A percentile compares a stretch with the other conserved stretches of the same genome.
Evolutionary conservation across 2,329 filamentous ascomycete species (phyloP).

Genomic region (Pestalotiopsis sp.): DNA sequence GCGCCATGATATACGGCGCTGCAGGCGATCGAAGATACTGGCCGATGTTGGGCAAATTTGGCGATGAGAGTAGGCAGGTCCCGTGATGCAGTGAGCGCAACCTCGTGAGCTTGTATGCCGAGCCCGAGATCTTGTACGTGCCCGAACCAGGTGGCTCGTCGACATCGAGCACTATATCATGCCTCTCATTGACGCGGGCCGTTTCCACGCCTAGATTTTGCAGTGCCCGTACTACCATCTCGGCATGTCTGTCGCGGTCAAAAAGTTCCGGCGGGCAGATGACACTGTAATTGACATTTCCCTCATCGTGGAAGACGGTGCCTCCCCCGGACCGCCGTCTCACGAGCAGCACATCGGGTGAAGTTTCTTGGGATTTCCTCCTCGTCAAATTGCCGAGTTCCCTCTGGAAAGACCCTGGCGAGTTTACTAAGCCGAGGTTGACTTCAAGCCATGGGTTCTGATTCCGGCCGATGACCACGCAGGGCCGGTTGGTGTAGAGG

Average conservation of each 20-base stretch:
- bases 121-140: constrained; percentile 84
- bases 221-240: constrained; percentile 90
- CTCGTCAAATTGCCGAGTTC: constrained; percentile 15
- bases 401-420: constrained; percentile 5
- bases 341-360: constrained; percentile 60
- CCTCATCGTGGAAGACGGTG: constrained; percentile 89
- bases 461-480: constrained; percentile 90
- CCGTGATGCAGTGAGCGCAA: constrained; percentile 87
- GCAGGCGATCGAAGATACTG: constrained; percentile 78
- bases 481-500: constrained; percentile 85
- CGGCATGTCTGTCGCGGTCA: constrained; percentile 82
- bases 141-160: background rate
- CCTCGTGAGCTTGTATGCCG: constrained; percentile 90
- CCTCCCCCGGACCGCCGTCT: constrained; percentile 87
- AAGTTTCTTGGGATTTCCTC: constrained; percentile 18
- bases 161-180: constrained; percentile 75
- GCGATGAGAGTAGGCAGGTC: constrained; percentile 80
- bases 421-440: constrained; percentile 65
- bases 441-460: constrained; percentile 98
- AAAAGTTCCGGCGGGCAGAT: constrained; percentile 79
- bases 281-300: constrained; percentile 94
- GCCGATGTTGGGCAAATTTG: constrained; percentile 71
- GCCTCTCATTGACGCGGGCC: constrained; percentile 81
- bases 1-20: constrained; percentile 73
- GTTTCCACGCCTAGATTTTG: constrained; percentile 57